Evolutionary conservation across 495 filamentous ascomycete genomes (phyloP).

Genomic region (Coniosporium apollinis): DNA sequence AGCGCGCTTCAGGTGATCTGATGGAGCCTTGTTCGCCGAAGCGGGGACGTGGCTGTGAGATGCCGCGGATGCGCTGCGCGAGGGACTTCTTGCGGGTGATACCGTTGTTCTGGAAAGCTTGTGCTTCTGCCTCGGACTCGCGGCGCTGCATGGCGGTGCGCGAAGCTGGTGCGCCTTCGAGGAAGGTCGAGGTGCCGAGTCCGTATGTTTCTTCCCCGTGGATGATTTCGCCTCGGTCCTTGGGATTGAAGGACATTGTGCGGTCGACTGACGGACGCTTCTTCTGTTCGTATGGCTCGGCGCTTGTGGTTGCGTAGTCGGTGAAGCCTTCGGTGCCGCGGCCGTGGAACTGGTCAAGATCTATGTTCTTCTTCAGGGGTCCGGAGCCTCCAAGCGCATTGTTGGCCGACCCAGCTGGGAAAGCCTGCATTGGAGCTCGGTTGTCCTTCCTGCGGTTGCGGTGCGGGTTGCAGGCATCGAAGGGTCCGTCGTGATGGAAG

Average conservation of each 20-base stretch:
- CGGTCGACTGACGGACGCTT: conserved; percentile 24
- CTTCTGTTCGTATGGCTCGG: conserved; percentile 25
- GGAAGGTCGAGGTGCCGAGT: conserved; percentile 84
- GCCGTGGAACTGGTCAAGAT: conserved; percentile 73
- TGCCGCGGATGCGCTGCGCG: conserved; percentile 41
- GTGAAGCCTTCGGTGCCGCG: conserved; percentile 65
- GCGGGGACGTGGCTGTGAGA: conserved; percentile 20
- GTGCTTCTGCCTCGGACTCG: conserved; percentile 44
- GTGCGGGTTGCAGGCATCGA: conserved; percentile 92
- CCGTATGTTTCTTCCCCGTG: conserved; percentile 74
- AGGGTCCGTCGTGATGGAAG: conserved; percentile 97
- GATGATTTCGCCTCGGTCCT: conserved; percentile 45
- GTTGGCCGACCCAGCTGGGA: conserved; percentile 79
- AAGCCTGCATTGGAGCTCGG: conserved; percentile 90
- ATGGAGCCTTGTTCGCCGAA: conserved; percentile 10
- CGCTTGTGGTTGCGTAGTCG: conserved; percentile 39
- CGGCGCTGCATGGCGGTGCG: conserved; percentile 65
- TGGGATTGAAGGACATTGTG: conserved; percentile 37
- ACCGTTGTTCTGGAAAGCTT: conserved; percentile 8
- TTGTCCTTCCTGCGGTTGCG: conserved; percentile 74
- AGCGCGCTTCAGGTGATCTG: conserved; percentile 18
- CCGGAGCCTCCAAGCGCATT: conserved; percentile 82
- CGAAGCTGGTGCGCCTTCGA: conserved; percentile 86
- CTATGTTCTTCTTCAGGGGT: conserved; percentile 63
- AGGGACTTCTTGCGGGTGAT: conserved; percentile 84